Conservation (phyloP, 257 asterid genomes). For the Dorcoceras hygrometricum region DNA sequence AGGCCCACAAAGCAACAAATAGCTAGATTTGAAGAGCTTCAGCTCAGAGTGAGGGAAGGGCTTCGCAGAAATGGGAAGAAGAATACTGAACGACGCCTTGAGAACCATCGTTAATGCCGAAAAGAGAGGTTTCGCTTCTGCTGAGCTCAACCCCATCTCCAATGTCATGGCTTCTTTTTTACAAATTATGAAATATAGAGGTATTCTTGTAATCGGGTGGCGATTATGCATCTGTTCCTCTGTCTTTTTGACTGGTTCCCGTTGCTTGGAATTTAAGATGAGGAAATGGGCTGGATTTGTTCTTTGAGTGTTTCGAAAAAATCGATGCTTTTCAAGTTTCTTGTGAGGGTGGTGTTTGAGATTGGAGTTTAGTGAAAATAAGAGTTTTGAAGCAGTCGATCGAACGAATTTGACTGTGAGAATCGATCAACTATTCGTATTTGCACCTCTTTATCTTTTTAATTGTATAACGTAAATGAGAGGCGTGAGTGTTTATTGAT, state of each 20-base stretch:
- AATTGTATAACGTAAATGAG: background rate
- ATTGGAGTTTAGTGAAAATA: background rate
- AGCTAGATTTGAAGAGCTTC: background rate
- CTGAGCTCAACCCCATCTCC: constrained; percentile 78
- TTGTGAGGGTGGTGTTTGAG: constrained; percentile 1
- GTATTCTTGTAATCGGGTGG: constrained; percentile 27
- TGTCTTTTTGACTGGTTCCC: constrained; percentile 7
- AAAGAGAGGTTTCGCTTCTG: constrained; percentile 80
- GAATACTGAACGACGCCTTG: constrained; percentile 81
- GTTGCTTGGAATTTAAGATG: constrained; percentile 9
- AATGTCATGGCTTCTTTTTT: constrained; percentile 78
- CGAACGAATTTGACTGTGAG: background rate
- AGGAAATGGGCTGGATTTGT: constrained; percentile 8
- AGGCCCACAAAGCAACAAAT: background rate
- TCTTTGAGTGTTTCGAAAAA: background rate
- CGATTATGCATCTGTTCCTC: background rate
- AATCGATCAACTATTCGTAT: too few species aligned
- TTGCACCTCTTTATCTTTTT: too few species aligned
- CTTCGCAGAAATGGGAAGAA: constrained; percentile 89
- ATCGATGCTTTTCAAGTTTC: constrained; percentile 10
- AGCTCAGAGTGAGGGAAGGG: too few species aligned
- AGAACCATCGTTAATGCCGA: constrained; percentile 88
- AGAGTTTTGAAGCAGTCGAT: background rate
- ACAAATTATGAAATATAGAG: constrained; percentile 92
- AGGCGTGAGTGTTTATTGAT: too few species aligned